Percentiles rank a stretch among this genome's conserved stretches.
Evolutionary conservation across 2,329 filamentous ascomycete genomes (phyloP).

Genomic region (Beauveria rudraprayagi): DNA sequence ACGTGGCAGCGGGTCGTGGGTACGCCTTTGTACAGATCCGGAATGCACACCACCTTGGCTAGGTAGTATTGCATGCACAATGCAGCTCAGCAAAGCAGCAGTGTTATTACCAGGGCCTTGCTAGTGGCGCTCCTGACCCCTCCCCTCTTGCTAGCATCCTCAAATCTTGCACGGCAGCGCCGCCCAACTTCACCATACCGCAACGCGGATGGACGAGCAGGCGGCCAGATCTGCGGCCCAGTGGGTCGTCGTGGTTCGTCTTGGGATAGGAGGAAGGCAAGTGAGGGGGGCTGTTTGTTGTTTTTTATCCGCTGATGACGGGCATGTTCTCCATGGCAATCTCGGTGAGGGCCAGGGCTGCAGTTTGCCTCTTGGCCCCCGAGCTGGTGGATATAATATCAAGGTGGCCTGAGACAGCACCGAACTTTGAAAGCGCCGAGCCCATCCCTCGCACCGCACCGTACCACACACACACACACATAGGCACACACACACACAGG

Average conservation of each 20-base stretch:
- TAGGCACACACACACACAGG: neutral
- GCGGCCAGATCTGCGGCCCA: constrained; percentile 32
- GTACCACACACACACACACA: constrained; percentile 2
- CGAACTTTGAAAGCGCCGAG: constrained; percentile 3
- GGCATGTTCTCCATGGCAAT: constrained; percentile 13
- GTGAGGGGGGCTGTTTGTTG: constrained; percentile 5
- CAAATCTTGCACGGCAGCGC: constrained; percentile 2
- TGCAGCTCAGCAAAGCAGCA: constrained; percentile 16
- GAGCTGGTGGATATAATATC: constrained; percentile 12
- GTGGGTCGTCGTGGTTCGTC: constrained; percentile 33
- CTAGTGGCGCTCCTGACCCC: constrained; percentile 10
- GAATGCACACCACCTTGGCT: constrained; percentile 11
- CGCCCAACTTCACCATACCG: constrained; percentile 2
- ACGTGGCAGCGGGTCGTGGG: constrained; percentile 11
- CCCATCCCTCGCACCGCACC: neutral
- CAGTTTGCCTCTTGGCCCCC: constrained; percentile 21
- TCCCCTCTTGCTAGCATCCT: neutral
- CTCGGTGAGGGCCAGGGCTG: constrained; percentile 29
- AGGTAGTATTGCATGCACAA: constrained; percentile 13
- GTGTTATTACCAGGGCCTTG: constrained; percentile 20
- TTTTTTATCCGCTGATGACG: constrained; percentile 9
- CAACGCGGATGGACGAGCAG: constrained; percentile 10
- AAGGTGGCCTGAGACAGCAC: constrained; percentile 12
- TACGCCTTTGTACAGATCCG: constrained; percentile 10
- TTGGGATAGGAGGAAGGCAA: constrained; percentile 13